Evolutionary conservation across 2,329 filamentous ascomycete genomes (phyloP).

Genomic region (Beauveria sp.): DNA sequence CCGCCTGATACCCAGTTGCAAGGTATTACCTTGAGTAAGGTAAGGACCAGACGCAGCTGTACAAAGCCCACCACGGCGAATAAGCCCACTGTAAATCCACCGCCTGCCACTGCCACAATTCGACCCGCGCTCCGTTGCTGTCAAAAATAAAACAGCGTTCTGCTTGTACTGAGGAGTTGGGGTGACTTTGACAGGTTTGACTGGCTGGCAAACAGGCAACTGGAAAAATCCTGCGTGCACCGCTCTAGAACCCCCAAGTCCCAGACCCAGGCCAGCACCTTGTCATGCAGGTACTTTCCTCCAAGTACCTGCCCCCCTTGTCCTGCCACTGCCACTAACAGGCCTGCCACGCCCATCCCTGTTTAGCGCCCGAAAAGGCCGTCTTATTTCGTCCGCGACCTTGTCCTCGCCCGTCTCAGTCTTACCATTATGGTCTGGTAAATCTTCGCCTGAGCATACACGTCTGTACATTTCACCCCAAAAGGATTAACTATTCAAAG

Average conservation of each 20-base stretch:
- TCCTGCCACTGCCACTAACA: background rate
- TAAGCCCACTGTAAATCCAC: background rate
- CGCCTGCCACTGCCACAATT: background rate
- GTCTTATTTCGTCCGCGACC: background rate
- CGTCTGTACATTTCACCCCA: background rate
- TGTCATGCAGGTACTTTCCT: background rate
- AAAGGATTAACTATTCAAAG: background rate
- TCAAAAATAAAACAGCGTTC: background rate
- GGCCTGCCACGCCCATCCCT: background rate
- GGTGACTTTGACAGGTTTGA: too few species aligned
- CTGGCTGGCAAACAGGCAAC: too few species aligned
- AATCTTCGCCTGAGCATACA: conserved; percentile 7
- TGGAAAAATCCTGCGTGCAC: too few species aligned
- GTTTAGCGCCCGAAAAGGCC: conserved; percentile 1
- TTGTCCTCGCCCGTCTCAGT: background rate
- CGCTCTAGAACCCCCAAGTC: too few species aligned
- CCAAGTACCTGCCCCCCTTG: background rate
- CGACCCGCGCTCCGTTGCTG: background rate
- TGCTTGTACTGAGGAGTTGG: too few species aligned
- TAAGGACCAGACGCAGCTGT: too few species aligned
- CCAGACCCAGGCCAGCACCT: too few species aligned
- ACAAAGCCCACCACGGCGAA: background rate
- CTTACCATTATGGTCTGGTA: background rate
- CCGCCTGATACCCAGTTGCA: background rate
- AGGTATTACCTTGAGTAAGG: too few species aligned